Evolutionary conservation across 1,139 yeast genomes (phyloP), one percentile per base, ranked within the genome.

Genomic region (Suhomyces bribrorum): DNA sequence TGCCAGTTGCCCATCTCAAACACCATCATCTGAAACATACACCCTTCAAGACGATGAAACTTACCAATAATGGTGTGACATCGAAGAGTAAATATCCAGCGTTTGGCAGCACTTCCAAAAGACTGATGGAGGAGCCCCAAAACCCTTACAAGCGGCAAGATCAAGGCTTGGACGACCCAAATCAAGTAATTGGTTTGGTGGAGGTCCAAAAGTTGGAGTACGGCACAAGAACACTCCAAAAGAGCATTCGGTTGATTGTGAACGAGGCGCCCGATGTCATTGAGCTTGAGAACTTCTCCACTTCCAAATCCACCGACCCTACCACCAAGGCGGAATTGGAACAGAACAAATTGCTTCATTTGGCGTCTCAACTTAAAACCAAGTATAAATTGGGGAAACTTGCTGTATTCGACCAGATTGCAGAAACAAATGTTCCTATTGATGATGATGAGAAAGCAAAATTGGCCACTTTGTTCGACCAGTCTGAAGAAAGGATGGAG

Each of bases 311-410:
- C 3, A 54, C 71, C 4, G 71, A 69, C 34, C 54, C 66, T 9
- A 59, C 72, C 13, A 66, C 74, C 13, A 59, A 58, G 37, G 64
- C 78, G 13, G 76, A 79, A n/a, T 56, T 84, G 31, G 60, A 74
- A 17, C 70, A 80, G 41, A 81, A 77, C 44, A 62, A 64, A 34
- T 74, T 83, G 40, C 57, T 86, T 18, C 73, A 72, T 34, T 58
- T 86, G 17, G 87, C 89, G 0, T 66, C 83, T 1, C 70, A 71
- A 41, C 58, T 87, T 44, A 82, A 83, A 52, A 62, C 81, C 1
- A 61, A 79, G 27, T 68, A 83, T 48, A 62, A 69, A 15, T 48
- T 68, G 2, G 77, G 78, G 0, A 61, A 73, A 28, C 59, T 82
- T 12, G 60, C 66, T 5, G 47, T 81, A 2, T 66, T 83, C 28